Evolutionary conservation across 768 basidiomycete species (phyloP), one percentile per base, ranked within the genome.

Genomic region (Tylopilus sp.): DNA sequence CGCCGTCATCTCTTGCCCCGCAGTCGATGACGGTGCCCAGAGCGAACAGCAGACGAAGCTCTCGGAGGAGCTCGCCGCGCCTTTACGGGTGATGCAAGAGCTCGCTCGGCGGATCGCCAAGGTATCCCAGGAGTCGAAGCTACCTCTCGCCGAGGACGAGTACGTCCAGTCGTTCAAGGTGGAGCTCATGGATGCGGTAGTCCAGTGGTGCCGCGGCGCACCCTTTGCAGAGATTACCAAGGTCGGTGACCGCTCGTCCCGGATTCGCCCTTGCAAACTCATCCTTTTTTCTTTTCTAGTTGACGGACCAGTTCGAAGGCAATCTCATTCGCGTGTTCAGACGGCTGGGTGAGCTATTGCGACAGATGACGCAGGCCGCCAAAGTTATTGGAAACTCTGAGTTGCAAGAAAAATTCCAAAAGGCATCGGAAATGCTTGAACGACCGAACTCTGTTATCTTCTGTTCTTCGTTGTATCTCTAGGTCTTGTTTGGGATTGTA

Each of bases 121-220:
- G 66, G 91, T 98, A 6, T 92, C 92, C 5, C 89, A 89, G 59
- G 97, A 99, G 71, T 91, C 87, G 21, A 97, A 98, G 68, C 76
- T 99, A 4, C 72, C 86, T 1, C 69, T 98, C 42, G 85, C 89
- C 49, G 96, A 98, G 70, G 89, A 97, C 53, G 92, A 96, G 57
- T 99, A 99, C 68, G 92, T 99, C 2, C 79, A 86, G 48, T 92
- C 89, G 12, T 99, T 99, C 84, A 98, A 98, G 72, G 92, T 97
- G 19, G 96, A 98, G 65, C 83, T 99, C 45, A 99, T 98, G 94
- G 97, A 98, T 58, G 92, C 91, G 1, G 97, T 98, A 11, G 79
- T 93, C 31, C 89, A 93, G 56, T 99, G 97, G 97, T 98, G 96
- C 74, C 85, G 92, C n/a, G 97, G 97, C 5, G 91, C 94, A 16